Base-by-base conservation (phyloP, 495 filamentous ascomycete genomes). In the Haplographium delicatum region DNA sequence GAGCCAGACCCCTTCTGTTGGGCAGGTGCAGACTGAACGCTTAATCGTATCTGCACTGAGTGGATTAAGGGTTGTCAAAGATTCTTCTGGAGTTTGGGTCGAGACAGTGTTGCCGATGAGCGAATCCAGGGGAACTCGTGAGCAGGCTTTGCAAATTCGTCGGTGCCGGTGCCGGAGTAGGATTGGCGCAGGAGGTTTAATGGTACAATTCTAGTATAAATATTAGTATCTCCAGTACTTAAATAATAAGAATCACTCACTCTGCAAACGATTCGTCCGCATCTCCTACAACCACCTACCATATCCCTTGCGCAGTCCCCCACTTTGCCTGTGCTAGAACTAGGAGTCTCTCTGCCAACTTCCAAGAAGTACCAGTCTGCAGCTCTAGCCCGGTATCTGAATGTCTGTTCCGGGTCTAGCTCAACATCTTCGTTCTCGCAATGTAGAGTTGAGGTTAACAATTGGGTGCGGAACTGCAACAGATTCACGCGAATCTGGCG, bases 271-370 rank as follows among this genome's bases (percentile, higher is more conserved):
- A 86, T 71, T 41, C 69, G 83, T 5, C 76, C 80, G 65, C 90
- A 96, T 23, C 83, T 73, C 19, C 87, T 80, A 67, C 90, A 96
- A 54, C 83, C 85, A 13, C 69, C 76, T 3, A 96, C 90, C 80
- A 93, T 75, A 64, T 96, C 90, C 26, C 86, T 72, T 30, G 90
- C 90, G 60, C 90, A 96, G 53, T 73, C 73, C 10, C 84, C 79
- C 18, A 86, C 68, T 63, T 85, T 89, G 35, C 85, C 84, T 30
- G 42, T 44, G 8, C 48, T 44, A 18, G 33, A 20, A n/a, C 51
- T 27, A 9, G 41, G 19, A 5, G 41, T 24, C 1, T 55, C 58
- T 24, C 61, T 59, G 43, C 59, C 64, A 34, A 69, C 64, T 42
- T 72, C 66, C 65, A 76, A 72, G 45, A 75, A 76, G 48, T 68